Evolutionary conservation across 1,284 basidiomycete genomes (phyloP), one percentile per base, ranked within the genome.

Genomic region (Sanghuangporus weigelae): DNA sequence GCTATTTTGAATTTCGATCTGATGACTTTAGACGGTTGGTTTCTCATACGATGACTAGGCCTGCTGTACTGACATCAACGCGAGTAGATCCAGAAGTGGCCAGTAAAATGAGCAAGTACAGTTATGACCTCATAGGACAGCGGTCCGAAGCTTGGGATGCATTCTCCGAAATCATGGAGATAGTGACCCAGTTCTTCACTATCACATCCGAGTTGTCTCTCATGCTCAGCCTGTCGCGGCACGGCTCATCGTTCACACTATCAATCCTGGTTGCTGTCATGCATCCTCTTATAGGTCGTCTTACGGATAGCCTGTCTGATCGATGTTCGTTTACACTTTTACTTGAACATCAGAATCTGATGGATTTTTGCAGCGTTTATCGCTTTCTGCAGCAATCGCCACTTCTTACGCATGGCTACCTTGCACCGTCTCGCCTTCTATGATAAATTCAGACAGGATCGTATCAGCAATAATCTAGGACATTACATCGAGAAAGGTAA

Each of bases 361-460:
- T 16, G 56, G 23, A 11, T 11, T 26, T n/a, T 19, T 48, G 36
- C 40, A 66, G 64, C 62, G 10, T 64, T 8, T 51, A 49, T 63
- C 7, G 19, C n/a, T 19, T 61, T 46, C 44, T 60, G 53, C 21
- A 49, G 40, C 54, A 64, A 64, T 39, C n/a, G 39, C 12, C 26
- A 50, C 19, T 66, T 60, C 21, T n/a, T n/a, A n/a, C 61, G 65
- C 8, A 36, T 66, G 38, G 35, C 50, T 5, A 19, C 65, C 7
- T 40, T 66, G 3, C 44, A 60, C 11, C 21, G 50, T 23, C 35
- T 62, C 6, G 60, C 60, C 26, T 50, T 58, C 23, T 19, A 23
- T 31, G 42, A 58, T 7, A 42, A 21, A n/a, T 58, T 48, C 38
- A 40, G 23, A 7, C 39, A 23, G 21, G 56, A 63, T 26, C 46